A percentile compares a stretch with the other conserved stretches of the same genome.
Evolutionary conservation across 306 rosid genomes (phyloP).

Genomic region (Sophora flavescens): DNA sequence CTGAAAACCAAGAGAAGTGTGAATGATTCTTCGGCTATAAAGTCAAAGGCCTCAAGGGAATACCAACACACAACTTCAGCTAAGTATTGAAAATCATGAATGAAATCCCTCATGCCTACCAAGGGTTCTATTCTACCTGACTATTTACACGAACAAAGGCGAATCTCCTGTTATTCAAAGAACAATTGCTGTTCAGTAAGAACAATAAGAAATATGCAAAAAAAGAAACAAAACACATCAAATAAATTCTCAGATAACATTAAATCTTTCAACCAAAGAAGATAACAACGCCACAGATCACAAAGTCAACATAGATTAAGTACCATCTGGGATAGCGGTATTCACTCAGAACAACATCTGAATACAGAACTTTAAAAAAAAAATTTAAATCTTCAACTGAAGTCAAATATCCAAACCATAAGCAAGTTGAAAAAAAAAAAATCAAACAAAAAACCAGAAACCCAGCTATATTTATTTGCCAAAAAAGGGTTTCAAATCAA

Average conservation of each 20-base stretch:
- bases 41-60: slow-evolving; percentile 52
- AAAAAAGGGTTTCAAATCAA: slow-evolving; percentile 41
- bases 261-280: slow-evolving; percentile 38
- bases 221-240: slow-evolving; percentile 37
- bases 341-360: slow-evolving; percentile 22
- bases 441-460: slow-evolving; percentile 32
- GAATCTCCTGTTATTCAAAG: slow-evolving; percentile 27
- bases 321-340: slow-evolving; percentile 17
- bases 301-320: slow-evolving; percentile 14
- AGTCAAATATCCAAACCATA: slow-evolving; percentile 40
- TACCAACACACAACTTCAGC: slow-evolving; percentile 53
- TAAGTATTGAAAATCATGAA: slow-evolving; percentile 51
- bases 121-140: slow-evolving; percentile 19
- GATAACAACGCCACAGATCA: slow-evolving; percentile 40
- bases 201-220: slow-evolving; percentile 31
- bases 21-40: slow-evolving; percentile 48
- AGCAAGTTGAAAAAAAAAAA: neutral
- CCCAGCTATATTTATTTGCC: neutral
- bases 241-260: slow-evolving; percentile 22
- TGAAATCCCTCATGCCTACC: slow-evolving; percentile 48
- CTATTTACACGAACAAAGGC: slow-evolving; percentile 34
- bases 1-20: slow-evolving; percentile 45
- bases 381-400: slow-evolving; percentile 31
- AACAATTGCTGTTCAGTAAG: slow-evolving; percentile 24
- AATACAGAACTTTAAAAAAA: neutral